phyloP scores from a whole-genome alignment of 176 grass and related monocot genomes.

The Coix lacrymajobi region DNA sequence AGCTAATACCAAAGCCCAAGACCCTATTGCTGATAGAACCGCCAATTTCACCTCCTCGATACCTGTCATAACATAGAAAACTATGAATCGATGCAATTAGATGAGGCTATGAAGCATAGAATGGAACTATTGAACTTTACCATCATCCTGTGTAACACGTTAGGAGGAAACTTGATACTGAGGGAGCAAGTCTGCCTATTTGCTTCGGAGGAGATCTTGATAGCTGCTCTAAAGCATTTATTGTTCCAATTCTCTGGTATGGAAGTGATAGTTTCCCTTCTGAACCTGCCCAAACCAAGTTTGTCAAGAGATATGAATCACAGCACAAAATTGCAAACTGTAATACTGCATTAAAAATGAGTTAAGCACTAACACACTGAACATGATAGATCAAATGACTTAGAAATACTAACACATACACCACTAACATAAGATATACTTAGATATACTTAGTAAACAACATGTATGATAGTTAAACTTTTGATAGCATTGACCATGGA shows the following conservation, averaged over 20 bases:
- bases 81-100: neutral
- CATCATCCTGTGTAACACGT: conserved; percentile 84
- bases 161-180: conserved; percentile 72
- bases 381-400: conserved; percentile 30
- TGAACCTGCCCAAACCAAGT: conserved; percentile 65
- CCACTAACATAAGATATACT: too few relatives aligned
- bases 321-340: neutral
- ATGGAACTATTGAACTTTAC: conserved; percentile 44
- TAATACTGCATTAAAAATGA: neutral
- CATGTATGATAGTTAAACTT: conserved; percentile 60
- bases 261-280: conserved; percentile 87
- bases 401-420: too few relatives aligned
- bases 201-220: conserved; percentile 73
- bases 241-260: conserved; percentile 82
- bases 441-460: conserved; percentile 16
- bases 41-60: conserved; percentile 96
- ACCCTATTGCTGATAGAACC: conserved; percentile 61
- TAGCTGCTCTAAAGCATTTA: conserved; percentile 72
- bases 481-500: conserved; percentile 82
- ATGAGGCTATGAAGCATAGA: conserved; percentile 17
- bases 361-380: conserved; percentile 9
- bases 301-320: conserved; percentile 23
- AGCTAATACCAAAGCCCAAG: conserved; percentile 63
- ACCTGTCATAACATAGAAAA: conserved; percentile 50
- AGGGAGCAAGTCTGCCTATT: conserved; percentile 64